Base-by-base conservation (phyloP, 148 eudicot species). In the Bassia scoparia region DNA sequence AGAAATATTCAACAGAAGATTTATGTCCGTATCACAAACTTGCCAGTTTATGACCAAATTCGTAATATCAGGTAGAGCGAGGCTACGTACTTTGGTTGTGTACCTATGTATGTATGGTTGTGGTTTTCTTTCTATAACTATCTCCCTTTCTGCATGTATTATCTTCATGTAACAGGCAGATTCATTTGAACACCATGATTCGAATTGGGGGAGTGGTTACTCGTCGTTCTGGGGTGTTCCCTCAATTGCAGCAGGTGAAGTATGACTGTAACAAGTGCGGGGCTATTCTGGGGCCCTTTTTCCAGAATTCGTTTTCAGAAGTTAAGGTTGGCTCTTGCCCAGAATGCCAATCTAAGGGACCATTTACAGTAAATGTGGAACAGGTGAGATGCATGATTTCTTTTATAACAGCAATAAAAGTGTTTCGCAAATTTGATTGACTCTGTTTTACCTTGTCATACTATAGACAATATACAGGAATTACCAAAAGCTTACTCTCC, bases 311-410 rank as follows among this genome's bases (percentile, higher is more conserved):
- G 12, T 91, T 91, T 83, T 85, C 96, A 15, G 98, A 94, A 77
- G 96, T 94, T 63, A 94, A 88, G 84, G 96, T 94, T 82, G 98
- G 98, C 76, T 94, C 97, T 67, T 94, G 98, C 86, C 98, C 98
- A 26, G 96, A 89, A 81, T 94, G 98, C 77, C 98, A 91, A 70
- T 91, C 98, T 56, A 94, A 89, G 77, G 98, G 98, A 67, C 98
- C 96, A 43, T 94, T 94, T 77, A 89, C 91, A 55, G 92, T 95
- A 66, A 95, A 95, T 76, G 84, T 88, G 81, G 98, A 94, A 83
- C 90, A 88, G 93, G 98, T 94, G 73, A 74, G 69, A 33, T 62
- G 50, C 30, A 18, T 71, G 16, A 33, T 46, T 1, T 37, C 62
- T 58, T 9, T 20, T 72, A 61, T 10, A n/a, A 7, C 18, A 34